These are phyloP conservation scores for Lentinula guzmanii DNA, from an alignment of 768 basidiomycete species.

Conservation along the genomic window DNA sequence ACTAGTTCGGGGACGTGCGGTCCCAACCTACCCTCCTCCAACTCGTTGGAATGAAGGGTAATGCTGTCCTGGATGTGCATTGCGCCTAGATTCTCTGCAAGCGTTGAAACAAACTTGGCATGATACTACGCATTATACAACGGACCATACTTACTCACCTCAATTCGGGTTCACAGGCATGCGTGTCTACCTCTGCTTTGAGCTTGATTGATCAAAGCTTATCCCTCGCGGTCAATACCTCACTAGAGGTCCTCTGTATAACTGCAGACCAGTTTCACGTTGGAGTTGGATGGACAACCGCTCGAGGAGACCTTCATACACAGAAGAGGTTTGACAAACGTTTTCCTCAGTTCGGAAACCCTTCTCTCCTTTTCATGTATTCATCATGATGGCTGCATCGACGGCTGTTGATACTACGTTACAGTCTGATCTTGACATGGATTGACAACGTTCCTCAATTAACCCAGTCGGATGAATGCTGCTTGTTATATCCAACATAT, in stretches of 20 bases:
- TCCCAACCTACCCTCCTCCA: background rate
- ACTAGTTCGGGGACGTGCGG: background rate
- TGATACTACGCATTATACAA: constrained; percentile 3
- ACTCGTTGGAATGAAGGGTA: background rate
- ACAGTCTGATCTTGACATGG: background rate
- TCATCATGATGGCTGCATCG: background rate
- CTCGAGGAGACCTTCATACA: background rate
- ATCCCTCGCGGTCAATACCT: background rate
- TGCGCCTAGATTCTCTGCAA: background rate
- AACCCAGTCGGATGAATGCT: background rate
- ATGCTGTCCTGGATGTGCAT: background rate
- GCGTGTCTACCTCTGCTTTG: background rate
- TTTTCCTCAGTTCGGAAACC: background rate
- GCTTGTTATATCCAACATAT: background rate
- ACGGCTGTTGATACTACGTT: constrained; percentile 3
- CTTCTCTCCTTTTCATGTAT: background rate
- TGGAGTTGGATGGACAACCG: background rate
- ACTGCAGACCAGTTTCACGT: constrained; percentile 2
- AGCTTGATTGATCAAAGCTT: background rate
- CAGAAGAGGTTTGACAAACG: background rate
- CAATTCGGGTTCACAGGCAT: background rate
- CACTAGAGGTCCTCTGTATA: constrained; percentile 4
- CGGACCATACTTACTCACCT: background rate
- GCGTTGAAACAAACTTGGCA: background rate
- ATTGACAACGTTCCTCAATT: background rate